phyloP scores from a whole-genome alignment of 371 early-diverging fungal genomes.

The Mucor racemosus region DNA sequence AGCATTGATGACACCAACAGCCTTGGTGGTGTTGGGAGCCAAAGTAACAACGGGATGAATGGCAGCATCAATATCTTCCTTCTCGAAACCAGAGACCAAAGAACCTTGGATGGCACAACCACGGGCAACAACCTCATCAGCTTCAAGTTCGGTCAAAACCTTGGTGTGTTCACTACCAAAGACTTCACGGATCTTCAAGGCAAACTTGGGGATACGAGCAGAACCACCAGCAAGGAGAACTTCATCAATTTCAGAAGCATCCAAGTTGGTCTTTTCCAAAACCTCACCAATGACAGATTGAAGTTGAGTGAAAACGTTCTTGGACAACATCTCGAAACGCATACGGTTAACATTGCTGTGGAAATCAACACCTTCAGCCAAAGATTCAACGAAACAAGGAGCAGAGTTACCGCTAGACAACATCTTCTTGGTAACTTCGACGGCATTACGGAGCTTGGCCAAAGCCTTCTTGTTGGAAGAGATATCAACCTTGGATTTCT shows the following conservation, averaged over 20 bases:
- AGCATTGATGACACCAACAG: conserved; percentile 78
- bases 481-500: conserved; percentile 84
- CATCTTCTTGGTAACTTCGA: conserved; percentile 95
- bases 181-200: conserved; percentile 77
- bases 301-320: conserved; percentile 80
- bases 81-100: conserved; percentile 64
- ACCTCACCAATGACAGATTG: conserved; percentile 76
- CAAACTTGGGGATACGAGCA: conserved; percentile 98
- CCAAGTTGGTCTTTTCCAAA: conserved; percentile 71
- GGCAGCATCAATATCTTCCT: conserved; percentile 58
- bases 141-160: conserved; percentile 74
- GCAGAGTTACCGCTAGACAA: conserved; percentile 87
- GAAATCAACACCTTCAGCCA: conserved; percentile 94
- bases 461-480: conserved; percentile 73
- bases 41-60: conserved; percentile 67
- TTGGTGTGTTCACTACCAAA: conserved; percentile 87
- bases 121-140: conserved; percentile 97
- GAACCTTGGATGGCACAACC: conserved; percentile 98
- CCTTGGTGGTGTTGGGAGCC: conserved; percentile 72
- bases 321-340: conserved; percentile 91
- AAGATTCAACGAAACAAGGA: conserved; percentile 91
- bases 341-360: conserved; percentile 85
- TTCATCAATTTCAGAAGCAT: conserved; percentile 76
- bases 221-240: conserved; percentile 98
- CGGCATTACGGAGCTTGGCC: conserved; percentile 82